These are phyloP conservation scores for Beauveria medogensis DNA, from an alignment of 2,329 filamentous ascomycete genomes.

Conservation along the genomic window DNA sequence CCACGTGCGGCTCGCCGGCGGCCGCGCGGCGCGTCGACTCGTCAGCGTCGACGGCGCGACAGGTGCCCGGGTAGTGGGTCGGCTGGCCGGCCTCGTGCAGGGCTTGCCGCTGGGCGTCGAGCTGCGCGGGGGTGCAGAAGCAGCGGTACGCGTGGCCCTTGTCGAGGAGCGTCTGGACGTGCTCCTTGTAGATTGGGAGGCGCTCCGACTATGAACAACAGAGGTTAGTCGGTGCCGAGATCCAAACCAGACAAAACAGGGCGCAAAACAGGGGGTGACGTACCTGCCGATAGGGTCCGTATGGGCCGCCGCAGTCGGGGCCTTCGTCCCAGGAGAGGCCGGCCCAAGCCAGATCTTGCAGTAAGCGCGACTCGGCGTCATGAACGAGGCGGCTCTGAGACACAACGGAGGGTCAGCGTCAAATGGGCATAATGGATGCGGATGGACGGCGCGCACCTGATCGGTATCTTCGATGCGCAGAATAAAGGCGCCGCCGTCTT, in stretches of 20 bases:
- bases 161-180: conserved; percentile 61
- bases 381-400: conserved; percentile 69
- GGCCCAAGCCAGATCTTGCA: conserved; percentile 78
- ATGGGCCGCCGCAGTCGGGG: conserved; percentile 70
- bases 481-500: conserved; percentile 70
- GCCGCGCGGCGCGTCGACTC: conserved; percentile 63
- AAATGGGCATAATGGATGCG: conserved; percentile 2
- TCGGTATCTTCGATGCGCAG: conserved; percentile 94
- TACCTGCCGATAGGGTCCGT: conserved; percentile 82
- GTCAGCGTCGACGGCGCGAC: conserved; percentile 54
- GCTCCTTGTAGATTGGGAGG: conserved; percentile 60
- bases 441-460: conserved; percentile 46
- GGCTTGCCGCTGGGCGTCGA: conserved; percentile 58
- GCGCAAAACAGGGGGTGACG: conserved; percentile 2
- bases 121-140: conserved; percentile 71
- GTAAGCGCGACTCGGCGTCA: conserved; percentile 71
- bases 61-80: conserved; percentile 54
- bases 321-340: conserved; percentile 93
- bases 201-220: conserved; percentile 59
- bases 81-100: conserved; percentile 44
- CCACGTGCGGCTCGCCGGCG: too few relatives aligned
- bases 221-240: too few relatives aligned
- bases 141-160: conserved; percentile 79
- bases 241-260: too few relatives aligned
- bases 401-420: not conserved